Conservation (phyloP, 257 asterid species). For the Nicotiana obtusifolia region DNA sequence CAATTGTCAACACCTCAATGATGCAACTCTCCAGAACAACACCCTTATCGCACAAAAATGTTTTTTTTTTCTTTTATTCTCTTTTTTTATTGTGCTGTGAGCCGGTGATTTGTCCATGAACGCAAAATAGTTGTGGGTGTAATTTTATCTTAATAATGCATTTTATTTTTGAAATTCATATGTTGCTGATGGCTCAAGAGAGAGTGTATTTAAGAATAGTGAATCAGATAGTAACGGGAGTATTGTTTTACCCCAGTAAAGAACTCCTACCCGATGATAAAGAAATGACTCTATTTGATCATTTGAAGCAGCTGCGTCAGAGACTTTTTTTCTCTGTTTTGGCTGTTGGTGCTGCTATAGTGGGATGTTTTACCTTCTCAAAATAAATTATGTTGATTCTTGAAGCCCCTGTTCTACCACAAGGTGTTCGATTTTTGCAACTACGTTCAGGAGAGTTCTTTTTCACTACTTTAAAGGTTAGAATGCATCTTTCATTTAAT, state of each 20-base stretch:
- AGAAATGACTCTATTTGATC: constrained; percentile 96
- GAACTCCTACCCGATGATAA: constrained; percentile 85
- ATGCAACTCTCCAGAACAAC: not conserved
- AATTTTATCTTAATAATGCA: constrained; percentile 9
- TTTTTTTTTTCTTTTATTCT: not conserved
- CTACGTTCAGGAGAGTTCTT: constrained; percentile 97
- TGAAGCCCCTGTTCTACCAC: constrained; percentile 81
- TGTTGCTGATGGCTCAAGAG: constrained; percentile 32
- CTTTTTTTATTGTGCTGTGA: not conserved
- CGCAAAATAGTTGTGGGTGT: not conserved
- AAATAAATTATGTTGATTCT: constrained; percentile 88
- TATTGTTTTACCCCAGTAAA: constrained; percentile 65
- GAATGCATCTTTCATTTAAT: constrained; percentile 10
- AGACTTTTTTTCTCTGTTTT: constrained; percentile 71
- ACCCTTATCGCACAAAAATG: not conserved
- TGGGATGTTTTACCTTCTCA: constrained; percentile 81
- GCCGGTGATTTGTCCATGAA: not conserved
- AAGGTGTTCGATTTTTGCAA: constrained; percentile 94
- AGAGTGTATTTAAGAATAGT: constrained; percentile 37
- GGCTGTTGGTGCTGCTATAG: constrained; percentile 87
- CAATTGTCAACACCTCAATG: not conserved
- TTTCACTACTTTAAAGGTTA: constrained; percentile 93
- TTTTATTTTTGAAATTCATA: constrained; percentile 24
- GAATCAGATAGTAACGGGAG: constrained; percentile 52
- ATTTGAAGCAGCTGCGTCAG: constrained; percentile 80